Conservation (phyloP, 306 rosid species). For the Datisca glomerata region DNA sequence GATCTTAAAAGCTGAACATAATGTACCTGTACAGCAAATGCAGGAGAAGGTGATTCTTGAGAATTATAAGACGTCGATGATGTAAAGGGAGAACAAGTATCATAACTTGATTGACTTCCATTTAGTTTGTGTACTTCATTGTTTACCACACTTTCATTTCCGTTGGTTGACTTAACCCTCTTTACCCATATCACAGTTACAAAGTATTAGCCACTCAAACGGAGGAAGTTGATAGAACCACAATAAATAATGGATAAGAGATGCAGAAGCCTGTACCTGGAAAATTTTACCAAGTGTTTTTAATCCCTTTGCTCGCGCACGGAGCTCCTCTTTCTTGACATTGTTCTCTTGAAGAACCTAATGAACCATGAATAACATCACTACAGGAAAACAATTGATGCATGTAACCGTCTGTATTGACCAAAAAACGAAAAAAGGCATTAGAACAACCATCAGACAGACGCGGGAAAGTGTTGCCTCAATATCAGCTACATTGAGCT, state of each 20-base stretch:
- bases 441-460: constrained; percentile 74
- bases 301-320: constrained; percentile 92
- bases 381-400: constrained; percentile 7
- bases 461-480: constrained; percentile 97
- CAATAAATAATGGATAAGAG: background rate
- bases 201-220: constrained; percentile 14
- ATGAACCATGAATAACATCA: constrained; percentile 20
- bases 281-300: constrained; percentile 94
- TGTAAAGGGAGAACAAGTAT: constrained; percentile 32
- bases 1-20: too few species aligned
- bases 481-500: constrained; percentile 94
- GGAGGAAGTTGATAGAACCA: background rate
- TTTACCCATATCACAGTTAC: constrained; percentile 22
- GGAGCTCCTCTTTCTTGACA: constrained; percentile 83
- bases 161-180: constrained; percentile 66
- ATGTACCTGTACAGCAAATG: constrained; percentile 42
- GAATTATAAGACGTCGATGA: constrained; percentile 36
- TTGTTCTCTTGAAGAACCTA: constrained; percentile 90
- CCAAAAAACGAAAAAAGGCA: constrained; percentile 6
- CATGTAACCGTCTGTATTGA: background rate
- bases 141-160: constrained; percentile 41
- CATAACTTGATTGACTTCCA: constrained; percentile 53
- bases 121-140: constrained; percentile 50
- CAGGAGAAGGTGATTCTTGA: constrained; percentile 26
- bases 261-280: constrained; percentile 47